Evolutionary conservation across 106 monocot species (phyloP), one percentile per base, ranked within the genome.

Genomic region (Dendrobium officinale): DNA sequence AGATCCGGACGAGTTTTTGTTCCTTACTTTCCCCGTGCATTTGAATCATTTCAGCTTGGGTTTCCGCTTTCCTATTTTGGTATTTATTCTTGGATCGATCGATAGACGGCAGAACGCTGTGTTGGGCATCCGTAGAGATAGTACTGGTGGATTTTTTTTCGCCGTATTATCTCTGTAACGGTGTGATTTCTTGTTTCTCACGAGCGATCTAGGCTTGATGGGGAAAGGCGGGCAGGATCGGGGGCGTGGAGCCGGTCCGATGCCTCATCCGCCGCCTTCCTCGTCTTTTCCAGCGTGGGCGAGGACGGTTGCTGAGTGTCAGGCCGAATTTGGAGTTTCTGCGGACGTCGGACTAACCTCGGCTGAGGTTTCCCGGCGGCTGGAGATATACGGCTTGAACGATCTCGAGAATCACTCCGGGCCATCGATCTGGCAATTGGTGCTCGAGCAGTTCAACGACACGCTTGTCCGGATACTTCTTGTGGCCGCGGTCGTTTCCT

Each of bases 381-480:
- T 85, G 40, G 75, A 80, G 85, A 81, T 84, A 31, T 85, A 86
- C 42, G 96, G 94, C n/a, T 84, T 13, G 77, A 97, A 97, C 83
- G 96, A 97, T 79, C 89, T 97, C 42, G 94, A 94, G 87, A 89
- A 91, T 85, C 94, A 97, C 82, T 82, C 90, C 0, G 90, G 94
- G 18, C 92, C 94, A 4, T 94, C 96, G 67, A 88, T 92, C 78
- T 94, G 90, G 89, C 77, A 87, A 61, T 80, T 97, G 49, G 84
- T 97, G 43, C 85, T 94, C 20, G 97, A 92, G 45, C 97, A 97
- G 89, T 97, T 97, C 79, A 88, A 91, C 40, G 97, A 97, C 78
- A 94, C 94, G 51, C 87, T 97, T 3, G 97, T 97, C 7, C 86
- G 97, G 20, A 97, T 97, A 86, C 94, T 97, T 61, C 89, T 97